A percentile compares a stretch with the other conserved stretches of the same genome.
These are phyloP conservation scores for Hypoxylon sp. DNA, from an alignment of 2,329 filamentous ascomycete species.

Conservation along the genomic window DNA sequence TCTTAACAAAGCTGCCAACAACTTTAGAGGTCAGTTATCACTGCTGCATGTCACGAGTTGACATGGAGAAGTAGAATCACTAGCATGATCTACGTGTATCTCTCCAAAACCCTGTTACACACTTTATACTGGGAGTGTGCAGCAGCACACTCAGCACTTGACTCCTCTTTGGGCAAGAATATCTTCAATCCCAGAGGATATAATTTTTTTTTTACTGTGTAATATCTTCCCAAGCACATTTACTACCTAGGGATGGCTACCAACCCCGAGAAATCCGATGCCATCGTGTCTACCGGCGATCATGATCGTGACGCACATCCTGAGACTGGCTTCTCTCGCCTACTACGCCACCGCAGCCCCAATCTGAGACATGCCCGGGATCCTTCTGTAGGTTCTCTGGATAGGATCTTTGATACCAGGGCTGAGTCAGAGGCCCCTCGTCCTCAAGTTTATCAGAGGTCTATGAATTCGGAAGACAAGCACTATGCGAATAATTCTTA, in stretches of 20 bases:
- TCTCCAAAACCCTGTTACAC: neutral
- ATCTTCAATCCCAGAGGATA: neutral
- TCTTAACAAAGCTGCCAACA: neutral
- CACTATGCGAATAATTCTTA: constrained; percentile 55
- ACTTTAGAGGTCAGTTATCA: neutral
- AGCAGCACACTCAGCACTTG: neutral
- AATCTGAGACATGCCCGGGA: constrained; percentile 32
- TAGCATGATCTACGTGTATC: neutral
- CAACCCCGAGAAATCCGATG: constrained; percentile 1
- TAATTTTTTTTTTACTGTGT: neutral
- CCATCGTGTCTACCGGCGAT: constrained; percentile 11
- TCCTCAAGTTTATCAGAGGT: constrained; percentile 25
- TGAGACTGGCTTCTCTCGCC: constrained; percentile 33
- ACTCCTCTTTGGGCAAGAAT: neutral
- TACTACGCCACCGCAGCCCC: constrained; percentile 42
- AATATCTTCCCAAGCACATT: neutral
- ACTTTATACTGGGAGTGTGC: neutral
- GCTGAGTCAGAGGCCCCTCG: constrained; percentile 32
- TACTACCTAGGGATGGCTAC: constrained; percentile 20
- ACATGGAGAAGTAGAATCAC: neutral
- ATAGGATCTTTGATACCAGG: constrained; percentile 48
- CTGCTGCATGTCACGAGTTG: neutral
- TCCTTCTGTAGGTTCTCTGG: constrained; percentile 46
- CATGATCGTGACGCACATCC: constrained; percentile 6
- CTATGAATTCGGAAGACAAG: constrained; percentile 43